Percentiles rank a stretch among this genome's conserved stretches.
These are phyloP conservation scores for Cylindrotheca closterium DNA, from an alignment of 108 stramenopile species.

Conservation along the genomic window DNA sequence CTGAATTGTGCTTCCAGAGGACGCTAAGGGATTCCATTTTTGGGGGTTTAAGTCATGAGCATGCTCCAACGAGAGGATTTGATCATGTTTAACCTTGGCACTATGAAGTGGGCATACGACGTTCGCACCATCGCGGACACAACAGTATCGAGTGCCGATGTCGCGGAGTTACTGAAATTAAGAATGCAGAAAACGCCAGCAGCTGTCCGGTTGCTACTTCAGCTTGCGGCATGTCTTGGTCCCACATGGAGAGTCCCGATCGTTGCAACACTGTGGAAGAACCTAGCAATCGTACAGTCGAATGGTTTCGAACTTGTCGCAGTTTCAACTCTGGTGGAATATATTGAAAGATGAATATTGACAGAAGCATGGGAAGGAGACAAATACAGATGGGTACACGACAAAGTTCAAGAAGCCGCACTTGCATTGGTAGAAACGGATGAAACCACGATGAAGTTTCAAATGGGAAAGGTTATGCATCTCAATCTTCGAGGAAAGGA, in stretches of 20 bases:
- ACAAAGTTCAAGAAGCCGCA: too few species aligned
- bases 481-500: constrained; percentile 8
- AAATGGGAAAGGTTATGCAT: constrained; percentile 37
- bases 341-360: too few species aligned
- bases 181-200: constrained; percentile 26
- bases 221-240: constrained; percentile 41
- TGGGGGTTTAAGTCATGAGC: constrained; percentile 45
- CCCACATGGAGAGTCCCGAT: too few species aligned
- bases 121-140: not conserved
- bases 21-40: constrained; percentile 64
- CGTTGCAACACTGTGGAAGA: too few species aligned
- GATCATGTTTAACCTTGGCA: constrained; percentile 35
- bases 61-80: constrained; percentile 39
- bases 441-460: too few species aligned
- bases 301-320: too few species aligned
- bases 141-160: constrained; percentile 1
- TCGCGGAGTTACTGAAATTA: constrained; percentile 27
- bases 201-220: constrained; percentile 30
- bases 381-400: too few species aligned
- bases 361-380: too few species aligned
- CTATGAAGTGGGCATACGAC: constrained; percentile 38
- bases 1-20: constrained; percentile 19
- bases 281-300: too few species aligned
- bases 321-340: too few species aligned
- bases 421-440: constrained; percentile 26